phyloP scores from a whole-genome alignment of 2,329 filamentous ascomycete species.

The Cercospora brassicicola region DNA sequence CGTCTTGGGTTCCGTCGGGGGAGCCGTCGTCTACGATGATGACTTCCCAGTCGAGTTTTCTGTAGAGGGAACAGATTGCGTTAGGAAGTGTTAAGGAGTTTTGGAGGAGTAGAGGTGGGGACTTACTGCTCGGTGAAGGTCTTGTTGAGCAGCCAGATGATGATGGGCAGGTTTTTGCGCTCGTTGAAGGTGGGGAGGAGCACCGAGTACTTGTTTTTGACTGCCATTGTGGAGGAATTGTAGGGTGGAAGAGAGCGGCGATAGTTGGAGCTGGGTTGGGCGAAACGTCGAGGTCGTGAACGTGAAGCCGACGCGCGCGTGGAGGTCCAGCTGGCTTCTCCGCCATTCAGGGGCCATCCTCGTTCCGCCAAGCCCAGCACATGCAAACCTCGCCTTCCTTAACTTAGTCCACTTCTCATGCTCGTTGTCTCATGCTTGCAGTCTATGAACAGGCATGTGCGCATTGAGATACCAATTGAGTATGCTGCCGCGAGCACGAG shows the following conservation, averaged over 20 bases:
- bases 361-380: background rate
- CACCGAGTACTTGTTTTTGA: slow-evolving; percentile 91
- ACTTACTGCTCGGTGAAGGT: slow-evolving; percentile 85
- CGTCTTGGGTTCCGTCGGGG: slow-evolving; percentile 88
- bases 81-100: background rate
- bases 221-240: slow-evolving; percentile 39
- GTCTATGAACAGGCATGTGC: background rate
- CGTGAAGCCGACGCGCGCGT: background rate
- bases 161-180: slow-evolving; percentile 92
- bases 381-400: background rate
- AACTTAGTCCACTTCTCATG: background rate
- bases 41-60: slow-evolving; percentile 93
- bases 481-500: background rate
- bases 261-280: background rate
- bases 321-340: slow-evolving; percentile 5
- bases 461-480: background rate
- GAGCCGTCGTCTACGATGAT: slow-evolving; percentile 98
- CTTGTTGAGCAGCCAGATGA: slow-evolving; percentile 88
- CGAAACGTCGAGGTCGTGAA: background rate
- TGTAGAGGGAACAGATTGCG: slow-evolving; percentile 40
- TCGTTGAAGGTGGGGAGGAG: slow-evolving; percentile 99
- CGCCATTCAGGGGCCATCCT: slow-evolving; percentile 4
- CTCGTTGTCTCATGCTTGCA: background rate
- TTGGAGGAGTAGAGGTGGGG: background rate
- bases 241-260: background rate